Evolutionary conservation across 139 green algal species (phyloP).

Genomic region (Nannochloris sp.): DNA sequence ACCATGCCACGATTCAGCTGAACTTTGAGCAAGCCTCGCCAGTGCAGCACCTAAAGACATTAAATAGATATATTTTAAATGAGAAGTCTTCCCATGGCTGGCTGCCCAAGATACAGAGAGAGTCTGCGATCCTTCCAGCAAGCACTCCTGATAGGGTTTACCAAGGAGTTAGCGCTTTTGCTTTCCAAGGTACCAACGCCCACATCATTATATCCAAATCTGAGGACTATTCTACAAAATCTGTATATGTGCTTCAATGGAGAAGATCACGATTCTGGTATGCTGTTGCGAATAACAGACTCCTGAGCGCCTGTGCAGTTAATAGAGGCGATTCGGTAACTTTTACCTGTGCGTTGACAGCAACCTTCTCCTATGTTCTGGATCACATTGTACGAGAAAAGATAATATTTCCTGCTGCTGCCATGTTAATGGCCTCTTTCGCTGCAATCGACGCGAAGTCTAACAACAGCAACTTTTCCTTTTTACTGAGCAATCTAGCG

Average conservation of each 20-base stretch:
- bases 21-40: background rate
- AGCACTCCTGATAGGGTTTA: background rate
- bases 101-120: background rate
- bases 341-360: too few species aligned
- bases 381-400: conserved; percentile 26
- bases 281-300: background rate
- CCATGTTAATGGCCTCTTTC: conserved; percentile 13
- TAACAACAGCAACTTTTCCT: conserved; percentile 18
- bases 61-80: conserved; percentile 21
- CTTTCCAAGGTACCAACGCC: conserved; percentile 72
- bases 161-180: conserved; percentile 68
- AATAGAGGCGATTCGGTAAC: too few species aligned
- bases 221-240: background rate
- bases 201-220: conserved; percentile 38
- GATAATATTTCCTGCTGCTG: conserved; percentile 19
- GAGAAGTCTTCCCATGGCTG: too few species aligned
- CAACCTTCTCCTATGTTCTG: conserved; percentile 14
- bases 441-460: background rate
- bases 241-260: conserved; percentile 13
- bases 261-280: conserved; percentile 1
- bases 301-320: too few species aligned
- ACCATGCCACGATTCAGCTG: conserved; percentile 12
- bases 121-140: background rate
- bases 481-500: background rate
- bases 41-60: conserved; percentile 13